Percentiles rank a stretch among this genome's conserved stretches.
phyloP scores from a whole-genome alignment of 2,329 filamentous ascomycete genomes.

The Ophiognomonia clavigignenti-juglandacearum region DNA sequence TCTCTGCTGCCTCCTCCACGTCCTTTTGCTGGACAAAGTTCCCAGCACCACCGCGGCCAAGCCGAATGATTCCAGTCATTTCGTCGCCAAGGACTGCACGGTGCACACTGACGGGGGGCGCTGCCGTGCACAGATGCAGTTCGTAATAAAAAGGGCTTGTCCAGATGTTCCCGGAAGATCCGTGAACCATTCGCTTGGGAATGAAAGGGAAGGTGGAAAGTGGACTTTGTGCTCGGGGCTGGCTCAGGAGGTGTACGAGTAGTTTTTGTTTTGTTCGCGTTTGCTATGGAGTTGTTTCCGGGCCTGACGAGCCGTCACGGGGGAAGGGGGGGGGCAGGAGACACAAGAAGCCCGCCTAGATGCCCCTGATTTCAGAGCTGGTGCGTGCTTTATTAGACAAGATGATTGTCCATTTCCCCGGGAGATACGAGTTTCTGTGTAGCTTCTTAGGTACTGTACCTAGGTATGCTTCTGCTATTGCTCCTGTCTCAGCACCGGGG shows the following conservation, averaged over 20 bases:
- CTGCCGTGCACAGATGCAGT: neutral
- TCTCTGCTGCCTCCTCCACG: slow-evolving; percentile 40
- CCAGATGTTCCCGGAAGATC: neutral
- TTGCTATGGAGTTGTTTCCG: neutral
- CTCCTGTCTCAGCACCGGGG: too few relatives aligned
- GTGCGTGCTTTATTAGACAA: too few relatives aligned
- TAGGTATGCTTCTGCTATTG: too few relatives aligned
- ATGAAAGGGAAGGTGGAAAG: neutral
- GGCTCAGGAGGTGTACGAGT: neutral
- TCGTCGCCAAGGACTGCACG: neutral
- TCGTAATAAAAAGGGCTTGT: too few relatives aligned
- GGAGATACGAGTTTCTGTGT: neutral
- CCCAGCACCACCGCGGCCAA: slow-evolving; percentile 60
- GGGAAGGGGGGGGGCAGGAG: too few relatives aligned
- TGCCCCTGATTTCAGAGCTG: too few relatives aligned
- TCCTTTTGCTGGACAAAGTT: slow-evolving; percentile 55
- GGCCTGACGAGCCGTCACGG: too few relatives aligned
- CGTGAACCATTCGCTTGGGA: neutral
- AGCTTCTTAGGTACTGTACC: neutral
- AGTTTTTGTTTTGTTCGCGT: neutral
- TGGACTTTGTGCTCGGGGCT: neutral
- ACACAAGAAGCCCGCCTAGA: too few relatives aligned
- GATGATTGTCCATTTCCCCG: neutral
- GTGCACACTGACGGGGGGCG: neutral
- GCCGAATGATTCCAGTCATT: slow-evolving; percentile 40